phyloP scores from a whole-genome alignment of 179 eudicot genomes.

The Monotropa hypopitys region DNA sequence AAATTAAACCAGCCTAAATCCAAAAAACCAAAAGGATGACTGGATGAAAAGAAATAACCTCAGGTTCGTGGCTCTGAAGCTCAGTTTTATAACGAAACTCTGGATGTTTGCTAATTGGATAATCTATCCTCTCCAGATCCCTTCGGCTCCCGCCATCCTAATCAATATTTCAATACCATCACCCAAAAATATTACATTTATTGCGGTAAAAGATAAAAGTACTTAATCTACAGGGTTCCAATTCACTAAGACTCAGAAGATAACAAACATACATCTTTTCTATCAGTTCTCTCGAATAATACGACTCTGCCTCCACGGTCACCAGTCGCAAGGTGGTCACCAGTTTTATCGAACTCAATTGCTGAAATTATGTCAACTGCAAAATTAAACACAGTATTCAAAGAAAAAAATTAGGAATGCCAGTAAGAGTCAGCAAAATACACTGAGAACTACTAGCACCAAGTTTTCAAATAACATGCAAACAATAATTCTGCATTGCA shows the following conservation, averaged over 20 bases:
- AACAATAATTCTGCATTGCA: not conserved
- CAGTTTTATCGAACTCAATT: constrained; percentile 55
- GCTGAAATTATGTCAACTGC: constrained; percentile 67
- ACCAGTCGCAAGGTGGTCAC: constrained; percentile 58
- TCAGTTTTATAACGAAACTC: constrained; percentile 91
- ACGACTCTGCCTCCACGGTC: constrained; percentile 61
- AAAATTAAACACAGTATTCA: constrained; percentile 6
- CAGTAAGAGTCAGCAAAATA: not conserved
- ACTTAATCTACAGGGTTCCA: too few relatives aligned
- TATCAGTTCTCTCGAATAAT: constrained; percentile 41
- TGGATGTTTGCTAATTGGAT: constrained; percentile 50
- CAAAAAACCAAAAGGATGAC: not conserved
- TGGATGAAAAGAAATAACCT: constrained; percentile 33
- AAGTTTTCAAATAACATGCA: not conserved
- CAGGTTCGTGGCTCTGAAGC: constrained; percentile 94
- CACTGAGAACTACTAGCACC: not conserved
- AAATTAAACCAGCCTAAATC: constrained; percentile 9
- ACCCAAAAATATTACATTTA: not conserved
- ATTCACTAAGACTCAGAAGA: not conserved
- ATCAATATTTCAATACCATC: constrained; percentile 1
- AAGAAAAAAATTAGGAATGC: constrained; percentile 5
- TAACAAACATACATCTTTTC: constrained; percentile 26
- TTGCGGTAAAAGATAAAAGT: not conserved
- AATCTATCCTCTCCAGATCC: constrained; percentile 68
- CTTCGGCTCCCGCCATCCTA: constrained; percentile 62